A percentile compares a stretch with the other conserved stretches of the same genome.
Conservation (phyloP, 2,329 filamentous ascomycete species). For the Calonectria leucothoes region DNA sequence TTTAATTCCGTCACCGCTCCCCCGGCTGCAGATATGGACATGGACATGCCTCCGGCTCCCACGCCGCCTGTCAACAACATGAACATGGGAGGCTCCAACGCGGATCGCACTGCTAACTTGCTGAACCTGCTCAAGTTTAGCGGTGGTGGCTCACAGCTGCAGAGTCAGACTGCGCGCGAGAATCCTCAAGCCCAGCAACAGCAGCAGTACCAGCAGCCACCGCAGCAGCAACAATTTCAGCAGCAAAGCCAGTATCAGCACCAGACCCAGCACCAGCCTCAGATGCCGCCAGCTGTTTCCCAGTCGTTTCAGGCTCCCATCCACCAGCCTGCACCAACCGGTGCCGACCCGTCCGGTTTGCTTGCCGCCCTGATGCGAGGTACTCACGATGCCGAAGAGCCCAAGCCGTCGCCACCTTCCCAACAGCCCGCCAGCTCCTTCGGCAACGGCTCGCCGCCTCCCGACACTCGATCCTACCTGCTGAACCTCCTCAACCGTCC, state of each 20-base stretch:
- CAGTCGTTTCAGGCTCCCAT: constrained; percentile 54
- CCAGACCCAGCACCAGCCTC: constrained; percentile 35
- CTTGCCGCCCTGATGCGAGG: constrained; percentile 72
- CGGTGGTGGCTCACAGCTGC: constrained; percentile 50
- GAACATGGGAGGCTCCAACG: constrained; percentile 49
- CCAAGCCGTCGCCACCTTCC: constrained; percentile 42
- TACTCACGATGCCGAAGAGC: constrained; percentile 60
- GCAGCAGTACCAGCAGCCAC: constrained; percentile 39
- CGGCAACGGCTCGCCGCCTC: constrained; percentile 63
- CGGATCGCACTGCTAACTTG: constrained; percentile 65
- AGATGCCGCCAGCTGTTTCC: constrained; percentile 25
- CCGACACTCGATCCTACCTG: constrained; percentile 86
- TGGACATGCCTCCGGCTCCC: constrained; percentile 63
- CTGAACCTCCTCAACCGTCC: constrained; percentile 87
- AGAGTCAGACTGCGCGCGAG: constrained; percentile 46
- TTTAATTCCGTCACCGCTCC: constrained; percentile 33
- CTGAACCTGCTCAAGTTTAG: constrained; percentile 73
- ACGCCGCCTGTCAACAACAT: constrained; percentile 57
- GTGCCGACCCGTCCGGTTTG: constrained; percentile 67
- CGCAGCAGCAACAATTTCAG: constrained; percentile 34
- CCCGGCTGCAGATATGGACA: constrained; percentile 41
- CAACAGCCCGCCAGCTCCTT: constrained; percentile 51
- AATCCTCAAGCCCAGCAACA: constrained; percentile 27
- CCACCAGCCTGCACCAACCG: constrained; percentile 67
- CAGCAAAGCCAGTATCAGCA: constrained; percentile 34